A percentile compares a stretch with the other conserved stretches of the same genome.
Evolutionary conservation across 371 early-diverging fungal genomes (phyloP).

Genomic region (Mucor piriformis): DNA sequence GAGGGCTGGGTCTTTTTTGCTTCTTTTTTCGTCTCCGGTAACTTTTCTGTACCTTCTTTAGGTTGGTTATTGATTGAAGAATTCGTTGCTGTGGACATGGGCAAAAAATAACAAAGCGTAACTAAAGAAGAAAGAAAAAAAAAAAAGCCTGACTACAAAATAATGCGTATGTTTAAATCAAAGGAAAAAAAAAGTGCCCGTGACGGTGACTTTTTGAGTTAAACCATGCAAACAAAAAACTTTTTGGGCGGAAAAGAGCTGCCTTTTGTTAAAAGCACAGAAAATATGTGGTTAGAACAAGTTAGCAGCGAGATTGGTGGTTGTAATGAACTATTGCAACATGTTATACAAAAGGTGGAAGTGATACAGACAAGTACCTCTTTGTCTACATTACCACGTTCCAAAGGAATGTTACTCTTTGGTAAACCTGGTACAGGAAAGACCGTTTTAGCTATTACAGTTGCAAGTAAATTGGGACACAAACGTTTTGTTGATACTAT

Average conservation of each 20-base stretch:
- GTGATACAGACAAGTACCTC: conserved; percentile 14
- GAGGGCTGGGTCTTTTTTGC: too few relatives aligned
- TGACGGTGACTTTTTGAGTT: background rate
- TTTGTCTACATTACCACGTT: conserved; percentile 21
- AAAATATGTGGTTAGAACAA: conserved; percentile 34
- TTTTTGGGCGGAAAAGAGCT: background rate
- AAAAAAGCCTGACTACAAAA: background rate
- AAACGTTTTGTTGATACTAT: too few relatives aligned
- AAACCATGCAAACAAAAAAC: background rate
- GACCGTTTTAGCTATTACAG: conserved; percentile 55
- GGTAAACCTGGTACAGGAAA: conserved; percentile 74
- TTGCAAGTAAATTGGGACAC: conserved; percentile 63
- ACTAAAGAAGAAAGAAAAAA: background rate
- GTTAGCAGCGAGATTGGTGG: conserved; percentile 50
- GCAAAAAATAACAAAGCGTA: background rate
- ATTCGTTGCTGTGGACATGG: background rate
- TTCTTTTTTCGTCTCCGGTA: too few relatives aligned
- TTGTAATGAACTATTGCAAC: conserved; percentile 32
- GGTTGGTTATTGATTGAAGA: too few relatives aligned
- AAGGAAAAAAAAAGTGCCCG: background rate
- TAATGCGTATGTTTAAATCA: background rate
- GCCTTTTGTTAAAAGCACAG: background rate
- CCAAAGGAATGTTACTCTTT: conserved; percentile 55
- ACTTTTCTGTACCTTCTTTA: too few relatives aligned
- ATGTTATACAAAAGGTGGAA: conserved; percentile 31